A percentile compares a stretch with the other conserved stretches of the same genome.
Conservation (phyloP, 169 alveolate genomes). For the Plasmodium yoelii region DNA sequence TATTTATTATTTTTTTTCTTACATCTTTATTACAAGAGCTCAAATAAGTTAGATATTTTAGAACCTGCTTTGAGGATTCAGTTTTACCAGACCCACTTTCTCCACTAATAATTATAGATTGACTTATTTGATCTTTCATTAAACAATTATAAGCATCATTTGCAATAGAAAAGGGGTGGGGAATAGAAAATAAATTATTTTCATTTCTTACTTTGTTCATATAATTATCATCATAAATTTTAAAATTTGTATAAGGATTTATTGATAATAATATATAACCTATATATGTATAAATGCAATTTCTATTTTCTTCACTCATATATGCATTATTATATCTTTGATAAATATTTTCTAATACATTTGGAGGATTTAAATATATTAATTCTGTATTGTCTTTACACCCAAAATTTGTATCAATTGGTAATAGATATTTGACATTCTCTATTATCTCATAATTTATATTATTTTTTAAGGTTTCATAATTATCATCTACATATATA, state of each 20-base stretch:
- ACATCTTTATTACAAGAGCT: constrained; percentile 46
- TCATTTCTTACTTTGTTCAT: constrained; percentile 82
- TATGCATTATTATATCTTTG: constrained; percentile 76
- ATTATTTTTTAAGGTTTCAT: constrained; percentile 27
- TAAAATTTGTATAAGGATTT: constrained; percentile 87
- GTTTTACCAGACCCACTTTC: constrained; percentile 99
- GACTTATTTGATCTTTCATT: constrained; percentile 83
- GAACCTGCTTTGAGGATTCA: constrained; percentile 97
- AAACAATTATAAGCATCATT: constrained; percentile 89
- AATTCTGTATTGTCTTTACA: constrained; percentile 81
- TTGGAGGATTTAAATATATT: constrained; percentile 81
- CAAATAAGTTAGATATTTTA: constrained; percentile 85
- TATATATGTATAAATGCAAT: constrained; percentile 85
- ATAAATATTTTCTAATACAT: constrained; percentile 78
- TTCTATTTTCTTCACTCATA: constrained; percentile 65
- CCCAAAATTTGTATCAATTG: constrained; percentile 76
- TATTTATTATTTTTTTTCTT: constrained; percentile 5
- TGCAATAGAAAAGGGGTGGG: constrained; percentile 91
- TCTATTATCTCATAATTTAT: constrained; percentile 57
- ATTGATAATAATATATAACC: constrained; percentile 88
- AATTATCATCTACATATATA: constrained; percentile 56
- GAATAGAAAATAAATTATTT: constrained; percentile 85
- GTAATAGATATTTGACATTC: constrained; percentile 76
- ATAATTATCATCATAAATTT: constrained; percentile 82
- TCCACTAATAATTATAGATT: constrained; percentile 98